Evolutionary conservation across 257 asterid species (phyloP).

Genomic region (Solanum pinnatisectum): DNA sequence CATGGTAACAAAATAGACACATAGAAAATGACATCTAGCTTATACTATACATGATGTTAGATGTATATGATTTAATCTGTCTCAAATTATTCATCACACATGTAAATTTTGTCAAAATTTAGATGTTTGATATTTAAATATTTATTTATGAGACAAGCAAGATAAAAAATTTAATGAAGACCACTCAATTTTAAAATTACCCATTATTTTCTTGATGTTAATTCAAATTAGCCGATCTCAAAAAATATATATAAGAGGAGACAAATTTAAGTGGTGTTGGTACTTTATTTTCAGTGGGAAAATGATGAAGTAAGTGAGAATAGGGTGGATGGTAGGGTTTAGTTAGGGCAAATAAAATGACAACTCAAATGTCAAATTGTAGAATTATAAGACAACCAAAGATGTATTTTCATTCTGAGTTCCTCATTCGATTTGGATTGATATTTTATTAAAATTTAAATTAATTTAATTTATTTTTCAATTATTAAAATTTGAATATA

Average conservation of each 20-base stretch:
- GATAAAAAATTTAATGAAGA: not conserved
- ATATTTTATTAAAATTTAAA: not conserved
- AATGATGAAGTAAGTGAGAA: not conserved
- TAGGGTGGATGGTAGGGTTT: not conserved
- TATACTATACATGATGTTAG: not conserved
- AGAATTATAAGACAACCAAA: slow-evolving; percentile 65
- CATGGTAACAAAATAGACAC: not conserved
- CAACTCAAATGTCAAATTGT: slow-evolving; percentile 70
- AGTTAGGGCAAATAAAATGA: slow-evolving; percentile 14
- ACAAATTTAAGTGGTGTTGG: not conserved
- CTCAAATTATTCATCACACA: not conserved
- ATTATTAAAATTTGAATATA: too few species aligned
- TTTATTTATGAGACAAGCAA: not conserved
- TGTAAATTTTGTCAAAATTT: not conserved
- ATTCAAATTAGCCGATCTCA: not conserved
- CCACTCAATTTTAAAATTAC: not conserved
- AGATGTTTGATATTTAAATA: not conserved
- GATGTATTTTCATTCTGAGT: slow-evolving; percentile 54
- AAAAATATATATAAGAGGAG: not conserved
- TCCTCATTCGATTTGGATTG: not conserved
- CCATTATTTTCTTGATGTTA: not conserved
- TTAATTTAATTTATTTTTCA: too few species aligned
- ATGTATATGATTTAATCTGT: not conserved
- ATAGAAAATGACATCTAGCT: not conserved
- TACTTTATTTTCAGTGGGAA: not conserved